These are phyloP conservation scores for Backusella circina DNA, from an alignment of 192 early-diverging fungal species.

Conservation along the genomic window DNA sequence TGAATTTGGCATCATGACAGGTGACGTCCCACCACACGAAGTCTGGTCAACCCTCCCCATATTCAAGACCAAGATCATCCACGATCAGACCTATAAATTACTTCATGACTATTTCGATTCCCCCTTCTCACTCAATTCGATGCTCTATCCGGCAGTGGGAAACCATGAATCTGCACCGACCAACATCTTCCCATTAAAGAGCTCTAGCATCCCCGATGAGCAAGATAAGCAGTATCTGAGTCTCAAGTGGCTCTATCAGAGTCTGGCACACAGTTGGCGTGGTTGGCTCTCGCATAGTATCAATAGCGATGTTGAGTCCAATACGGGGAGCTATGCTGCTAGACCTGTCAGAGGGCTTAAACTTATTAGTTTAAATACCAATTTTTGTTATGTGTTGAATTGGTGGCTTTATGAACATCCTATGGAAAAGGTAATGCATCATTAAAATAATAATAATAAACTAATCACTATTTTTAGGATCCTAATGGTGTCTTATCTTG, in stretches of 20 bases:
- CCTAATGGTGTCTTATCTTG: conserved; percentile 50
- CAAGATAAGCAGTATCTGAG: conserved; percentile 17
- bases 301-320: conserved; percentile 32
- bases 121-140: conserved; percentile 19
- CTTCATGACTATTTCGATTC: conserved; percentile 32
- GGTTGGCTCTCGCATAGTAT: conserved; percentile 35
- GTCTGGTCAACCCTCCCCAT: conserved; percentile 44
- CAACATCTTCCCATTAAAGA: conserved; percentile 34
- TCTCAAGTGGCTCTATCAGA: conserved; percentile 44
- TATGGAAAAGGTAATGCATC: conserved; percentile 27
- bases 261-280: conserved; percentile 45
- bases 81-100: conserved; percentile 33
- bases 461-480: conserved; percentile 22
- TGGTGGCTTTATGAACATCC: conserved; percentile 46
- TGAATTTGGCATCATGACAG: conserved; percentile 49
- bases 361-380: conserved; percentile 54
- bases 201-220: conserved; percentile 9
- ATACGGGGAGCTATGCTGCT: conserved; percentile 46
- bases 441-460: background rate
- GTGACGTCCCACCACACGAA: conserved; percentile 55
- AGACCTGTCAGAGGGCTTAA: conserved; percentile 43
- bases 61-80: conserved; percentile 37
- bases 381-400: conserved; percentile 57
- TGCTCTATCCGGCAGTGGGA: conserved; percentile 49
- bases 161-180: conserved; percentile 54